Evolutionary conservation across 148 eudicot species (phyloP).

Genomic region (Simmondsia chinensis): DNA sequence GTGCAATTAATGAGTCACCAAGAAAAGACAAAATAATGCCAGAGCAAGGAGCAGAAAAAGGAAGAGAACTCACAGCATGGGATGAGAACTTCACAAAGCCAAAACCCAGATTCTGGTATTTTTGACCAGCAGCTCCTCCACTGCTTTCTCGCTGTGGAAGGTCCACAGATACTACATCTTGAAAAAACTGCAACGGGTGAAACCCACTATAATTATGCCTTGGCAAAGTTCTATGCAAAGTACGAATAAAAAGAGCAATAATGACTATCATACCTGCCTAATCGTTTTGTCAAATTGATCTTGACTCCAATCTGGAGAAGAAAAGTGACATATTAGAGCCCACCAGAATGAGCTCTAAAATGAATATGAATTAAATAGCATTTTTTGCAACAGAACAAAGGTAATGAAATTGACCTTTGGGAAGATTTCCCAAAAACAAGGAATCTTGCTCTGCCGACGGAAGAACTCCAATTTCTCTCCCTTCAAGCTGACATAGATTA

Average conservation of each 20-base stretch:
- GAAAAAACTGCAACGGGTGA: conserved; percentile 35
- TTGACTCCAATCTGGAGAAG: conserved; percentile 45
- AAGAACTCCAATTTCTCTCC: conserved; percentile 64
- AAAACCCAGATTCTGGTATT: conserved; percentile 57
- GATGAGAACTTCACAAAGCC: conserved; percentile 60
- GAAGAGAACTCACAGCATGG: conserved; percentile 51
- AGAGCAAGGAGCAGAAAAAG: background rate
- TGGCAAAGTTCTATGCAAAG: background rate
- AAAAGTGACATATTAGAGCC: conserved; percentile 4
- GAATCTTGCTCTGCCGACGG: conserved; percentile 55
- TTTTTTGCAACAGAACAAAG: background rate
- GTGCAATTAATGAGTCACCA: conserved; percentile 39
- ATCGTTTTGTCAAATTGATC: conserved; percentile 43
- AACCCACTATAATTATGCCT: background rate
- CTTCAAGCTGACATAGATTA: conserved; percentile 48
- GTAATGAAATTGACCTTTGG: conserved; percentile 43
- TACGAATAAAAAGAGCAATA: conserved; percentile 1
- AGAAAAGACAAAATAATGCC: background rate
- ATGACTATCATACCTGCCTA: conserved; percentile 50
- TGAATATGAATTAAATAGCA: background rate
- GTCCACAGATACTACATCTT: conserved; percentile 53
- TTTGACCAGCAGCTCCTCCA: conserved; percentile 29
- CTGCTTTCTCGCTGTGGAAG: conserved; percentile 30
- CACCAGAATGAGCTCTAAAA: too few relatives aligned
- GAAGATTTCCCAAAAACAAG: conserved; percentile 58